A percentile compares a stretch with the other conserved stretches of the same genome.
Conservation (phyloP, 352 stramenopile species). For the Pythium sp. region DNA sequence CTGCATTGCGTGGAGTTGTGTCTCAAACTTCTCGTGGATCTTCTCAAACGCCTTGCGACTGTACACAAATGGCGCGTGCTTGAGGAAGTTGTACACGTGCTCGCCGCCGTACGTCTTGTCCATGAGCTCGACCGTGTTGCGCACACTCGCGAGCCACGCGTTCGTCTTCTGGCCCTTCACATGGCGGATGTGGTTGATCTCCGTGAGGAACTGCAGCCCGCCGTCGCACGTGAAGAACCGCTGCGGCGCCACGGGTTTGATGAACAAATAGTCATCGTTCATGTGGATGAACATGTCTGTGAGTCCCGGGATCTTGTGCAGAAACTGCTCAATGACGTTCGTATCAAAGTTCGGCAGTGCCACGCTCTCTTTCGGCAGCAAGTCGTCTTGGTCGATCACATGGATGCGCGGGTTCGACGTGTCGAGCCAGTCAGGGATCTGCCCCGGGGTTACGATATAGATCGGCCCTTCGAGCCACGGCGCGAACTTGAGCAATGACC, state of each 20-base stretch:
- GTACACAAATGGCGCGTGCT: constrained; percentile 85
- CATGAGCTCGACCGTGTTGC: constrained; percentile 68
- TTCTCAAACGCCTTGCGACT: constrained; percentile 64
- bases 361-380: constrained; percentile 57
- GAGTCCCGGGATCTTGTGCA: constrained; percentile 81
- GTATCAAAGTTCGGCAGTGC: constrained; percentile 76
- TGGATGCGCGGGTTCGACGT: constrained; percentile 58
- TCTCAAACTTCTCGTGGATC: constrained; percentile 70
- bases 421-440: constrained; percentile 83
- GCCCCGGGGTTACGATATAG: constrained; percentile 79
- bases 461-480: constrained; percentile 79
- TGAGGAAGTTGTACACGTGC: constrained; percentile 85
- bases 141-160: constrained; percentile 73
- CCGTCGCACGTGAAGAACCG: constrained; percentile 87
- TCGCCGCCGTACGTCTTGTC: constrained; percentile 77
- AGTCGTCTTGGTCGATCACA: constrained; percentile 75
- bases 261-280: constrained; percentile 90
- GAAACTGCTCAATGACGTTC: constrained; percentile 86
- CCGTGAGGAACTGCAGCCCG: constrained; percentile 64
- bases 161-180: constrained; percentile 57
- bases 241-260: constrained; percentile 71
- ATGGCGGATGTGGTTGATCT: constrained; percentile 85
- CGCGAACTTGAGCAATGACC: constrained; percentile 75
- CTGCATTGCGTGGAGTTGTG: constrained; percentile 51
- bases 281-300: constrained; percentile 89